Base-by-base conservation (phyloP, 352 stramenopile genomes). In the Globisporangium splendens region DNA sequence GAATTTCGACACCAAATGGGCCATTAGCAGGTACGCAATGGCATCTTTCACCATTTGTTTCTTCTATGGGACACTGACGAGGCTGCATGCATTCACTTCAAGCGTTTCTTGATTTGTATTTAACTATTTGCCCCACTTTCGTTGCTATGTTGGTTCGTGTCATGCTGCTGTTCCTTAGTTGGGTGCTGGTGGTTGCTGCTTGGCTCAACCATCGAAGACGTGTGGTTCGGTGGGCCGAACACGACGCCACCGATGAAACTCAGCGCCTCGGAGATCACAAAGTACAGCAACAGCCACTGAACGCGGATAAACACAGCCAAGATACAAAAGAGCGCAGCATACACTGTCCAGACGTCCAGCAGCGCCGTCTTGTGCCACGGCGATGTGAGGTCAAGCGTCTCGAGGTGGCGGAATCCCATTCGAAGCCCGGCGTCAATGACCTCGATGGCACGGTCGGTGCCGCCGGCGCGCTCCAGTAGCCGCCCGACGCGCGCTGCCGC, bases 301-400 rank as follows among this genome's bases (percentile, higher is more conserved):
- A 89, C 61, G 1, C 82, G 84, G 4, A 93, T 61, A 18, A 74
- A 63, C 17, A 91, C 70, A 11, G 77, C 78, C 28, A 89, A 31
- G 24, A 90, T 62, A 18, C 85, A 94, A 14, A 91, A 84, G 3
- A 92, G 31, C 11, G 80, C 80, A 1, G 70, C 76, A 57, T 89
- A 92, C 8, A 91, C 79, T 3, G 83, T 83, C 77, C 79, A 91
- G 4, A 94, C 85, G 54, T 94, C 85, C 1, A 94, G 73, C 60
- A 94, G 70, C 21, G 77, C 80, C 0, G 70, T 77, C 56, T 89
- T 90, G 66, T 94, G 85, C 85, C 85, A 94, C 12, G 85, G 82
- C 18, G 73, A 58, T 42, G 66, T 70, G 49, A 91, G 57, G 50
- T 92, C 84, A 14, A 89, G 60, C 3, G 85, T 91, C 20, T 79